Conservation (phyloP, 1,284 basidiomycete genomes). For the Ceratobasidium sp. region DNA sequence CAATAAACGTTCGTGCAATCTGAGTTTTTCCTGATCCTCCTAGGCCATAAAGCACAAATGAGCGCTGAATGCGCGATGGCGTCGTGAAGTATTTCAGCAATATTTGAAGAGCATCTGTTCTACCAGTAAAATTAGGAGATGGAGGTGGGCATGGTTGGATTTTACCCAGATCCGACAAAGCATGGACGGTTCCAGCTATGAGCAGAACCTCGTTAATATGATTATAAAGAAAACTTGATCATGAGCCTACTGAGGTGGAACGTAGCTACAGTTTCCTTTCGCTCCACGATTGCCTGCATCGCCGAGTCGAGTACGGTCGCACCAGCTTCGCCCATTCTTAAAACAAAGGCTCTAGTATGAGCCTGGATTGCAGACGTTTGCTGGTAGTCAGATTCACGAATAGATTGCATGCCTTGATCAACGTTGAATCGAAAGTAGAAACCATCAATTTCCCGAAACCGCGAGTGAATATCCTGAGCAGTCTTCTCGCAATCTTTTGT, state of each 20-base stretch:
- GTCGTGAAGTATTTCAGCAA: constrained; percentile 4
- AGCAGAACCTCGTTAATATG: too few species aligned
- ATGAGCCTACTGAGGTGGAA: constrained; percentile 1
- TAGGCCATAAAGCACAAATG: constrained; percentile 28
- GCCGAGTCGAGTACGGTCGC: neutral
- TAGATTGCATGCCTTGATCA: constrained; percentile 15
- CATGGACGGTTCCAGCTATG: neutral
- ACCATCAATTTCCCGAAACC: neutral
- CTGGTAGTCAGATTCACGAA: neutral
- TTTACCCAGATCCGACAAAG: neutral
- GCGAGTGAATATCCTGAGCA: neutral
- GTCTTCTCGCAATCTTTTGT: constrained; percentile 19
- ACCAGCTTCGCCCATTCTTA: neutral
- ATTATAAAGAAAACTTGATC: neutral
- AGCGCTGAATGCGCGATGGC: neutral
- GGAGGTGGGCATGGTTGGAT: constrained; percentile 12
- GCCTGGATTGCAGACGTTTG: neutral
- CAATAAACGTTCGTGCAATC: constrained; percentile 14
- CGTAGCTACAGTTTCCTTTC: neutral
- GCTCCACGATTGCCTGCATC: neutral
- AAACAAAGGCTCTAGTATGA: neutral
- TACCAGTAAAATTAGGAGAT: constrained; percentile 6
- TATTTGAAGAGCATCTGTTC: neutral
- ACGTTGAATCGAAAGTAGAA: constrained; percentile 30
- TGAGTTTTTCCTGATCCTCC: constrained; percentile 34